Base-by-base conservation (phyloP, 2,329 filamentous ascomycete species). In the Sarocladiaceae sp. region DNA sequence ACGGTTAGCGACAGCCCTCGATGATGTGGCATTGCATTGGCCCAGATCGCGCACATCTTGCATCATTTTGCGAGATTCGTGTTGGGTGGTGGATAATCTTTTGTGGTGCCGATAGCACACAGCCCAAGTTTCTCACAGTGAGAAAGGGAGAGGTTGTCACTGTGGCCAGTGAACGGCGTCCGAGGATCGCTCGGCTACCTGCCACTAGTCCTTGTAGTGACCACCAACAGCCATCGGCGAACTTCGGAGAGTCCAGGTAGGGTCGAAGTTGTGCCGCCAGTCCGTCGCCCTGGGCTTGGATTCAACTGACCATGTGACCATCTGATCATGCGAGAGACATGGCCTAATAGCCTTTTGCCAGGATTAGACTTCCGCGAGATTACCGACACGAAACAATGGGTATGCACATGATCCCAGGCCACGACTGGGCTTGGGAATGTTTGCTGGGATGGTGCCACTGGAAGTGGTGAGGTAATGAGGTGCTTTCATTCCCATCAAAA, bases 381-480 rank as follows among this genome's bases (percentile, higher is more conserved):
- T 44, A 44, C 40, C 23, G 40, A 26, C 7, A 26, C 23, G 28
- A 44, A 26, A 12, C 4, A 20, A 40, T 23, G 11, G 5, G 37
- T n/a, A 40, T 40, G 37, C 17, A 23, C 37, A 40, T 40, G 17
- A 40, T 22, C 37, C 37, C 8, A 22, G 10, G n/a, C 20, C n/a
- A 22, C 6, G 7, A 12, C 11, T 40, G 8, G 37, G 37, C 18
- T 22, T 5, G 37, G 17, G 23, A 12, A 3, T 4, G 4, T 10
- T 11, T 20, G 37, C 20, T 17, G 7, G 6, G 10, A 20, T 44
- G 40, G 40, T 44, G 40, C 40, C 40, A 46, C 17, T n/a, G 37
- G 40, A 46, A n/a, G 25, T 28, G 40, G 40, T 46, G 44, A 48
- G 44, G 44, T 48, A 26, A 33, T 48, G 40, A 46, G 40, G 40